These are phyloP conservation scores for Nemania sp. DNA, from an alignment of 2,329 filamentous ascomycete species.

Conservation along the genomic window DNA sequence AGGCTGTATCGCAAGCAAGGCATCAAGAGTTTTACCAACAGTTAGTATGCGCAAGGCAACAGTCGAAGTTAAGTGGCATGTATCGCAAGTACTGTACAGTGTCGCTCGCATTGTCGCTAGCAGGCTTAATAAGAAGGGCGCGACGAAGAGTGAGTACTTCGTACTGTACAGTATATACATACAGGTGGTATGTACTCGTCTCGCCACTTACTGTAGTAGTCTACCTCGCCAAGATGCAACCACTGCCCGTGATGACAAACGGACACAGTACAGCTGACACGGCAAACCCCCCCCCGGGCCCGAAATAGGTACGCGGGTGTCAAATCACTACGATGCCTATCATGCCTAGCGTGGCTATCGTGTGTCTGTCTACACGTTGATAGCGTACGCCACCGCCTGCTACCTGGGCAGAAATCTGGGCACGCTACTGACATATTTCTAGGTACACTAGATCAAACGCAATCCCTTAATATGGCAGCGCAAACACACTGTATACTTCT, in stretches of 20 bases:
- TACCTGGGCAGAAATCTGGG: too few relatives aligned
- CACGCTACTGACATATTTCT: neutral
- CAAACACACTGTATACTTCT: neutral
- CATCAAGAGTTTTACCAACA: too few relatives aligned
- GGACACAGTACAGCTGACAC: conserved; percentile 6
- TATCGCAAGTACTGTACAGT: too few relatives aligned
- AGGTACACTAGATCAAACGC: neutral
- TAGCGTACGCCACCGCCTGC: neutral
- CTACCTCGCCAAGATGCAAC: neutral
- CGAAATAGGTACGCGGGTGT: neutral
- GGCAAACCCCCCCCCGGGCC: neutral
- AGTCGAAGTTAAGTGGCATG: neutral
- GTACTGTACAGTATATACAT: neutral
- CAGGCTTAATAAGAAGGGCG: neutral
- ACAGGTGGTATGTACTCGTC: neutral
- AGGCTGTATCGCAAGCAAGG: neutral
- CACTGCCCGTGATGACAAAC: neutral
- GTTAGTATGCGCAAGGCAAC: neutral
- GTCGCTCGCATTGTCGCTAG: neutral
- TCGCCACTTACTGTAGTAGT: neutral
- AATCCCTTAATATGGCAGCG: neutral
- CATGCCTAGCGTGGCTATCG: neutral
- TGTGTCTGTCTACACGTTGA: neutral
- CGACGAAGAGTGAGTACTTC: neutral
- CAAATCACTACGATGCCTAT: neutral